Evolutionary conservation across 805 yeast genomes (phyloP), one percentile per base, ranked within the genome.

Genomic region (Myxozyma melibiosi): DNA sequence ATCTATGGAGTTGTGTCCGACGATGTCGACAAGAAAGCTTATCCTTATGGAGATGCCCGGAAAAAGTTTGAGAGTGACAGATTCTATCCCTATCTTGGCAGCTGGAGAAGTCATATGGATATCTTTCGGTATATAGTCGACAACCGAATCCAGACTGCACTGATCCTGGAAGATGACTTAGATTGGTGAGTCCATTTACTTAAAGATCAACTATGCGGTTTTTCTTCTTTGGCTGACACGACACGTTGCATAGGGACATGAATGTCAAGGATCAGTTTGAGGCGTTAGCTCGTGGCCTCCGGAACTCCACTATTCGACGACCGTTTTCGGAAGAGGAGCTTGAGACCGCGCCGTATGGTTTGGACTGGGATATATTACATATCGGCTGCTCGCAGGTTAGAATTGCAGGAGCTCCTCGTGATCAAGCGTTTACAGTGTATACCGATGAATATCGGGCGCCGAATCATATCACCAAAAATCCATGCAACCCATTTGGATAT

Each of bases 41-140:
- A 37, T 5, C 58, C 58, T 6, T 55, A 41, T n/a, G 51, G 45
- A 16, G 46, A 37, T 14, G 28, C 27, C 9, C 9, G 9, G 9
- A 22, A 34, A 35, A 24, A 28, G 39, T 54, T 45, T 27, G 42
- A 28, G 13, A 20, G n/a, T 9, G 54, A 48, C 38, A 18, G 22
- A 14, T 44, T 9, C 18, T 44, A 20, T 22, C 49, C 39, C 2
- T 44, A 44, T 22, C 6, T 54, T 9, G 58, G 58, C 14, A 49
- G 58, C 39, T 54, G 58, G 58, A 20, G 58, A 8, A 45, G 55
- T 18, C 58, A 54, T 48, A 54, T 43, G 35, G 41, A 54, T 25
- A 25, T 54, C 2, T 54, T 57, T 42, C 50, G 53, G 14, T 35
- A 40, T 18, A 45, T 54, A 11, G 34, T 54, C n/a, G 58, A 54